A percentile compares a stretch with the other conserved stretches of the same genome.
phyloP scores from a whole-genome alignment of 2,329 filamentous ascomycete species.

The Venturia nashicola region DNA sequence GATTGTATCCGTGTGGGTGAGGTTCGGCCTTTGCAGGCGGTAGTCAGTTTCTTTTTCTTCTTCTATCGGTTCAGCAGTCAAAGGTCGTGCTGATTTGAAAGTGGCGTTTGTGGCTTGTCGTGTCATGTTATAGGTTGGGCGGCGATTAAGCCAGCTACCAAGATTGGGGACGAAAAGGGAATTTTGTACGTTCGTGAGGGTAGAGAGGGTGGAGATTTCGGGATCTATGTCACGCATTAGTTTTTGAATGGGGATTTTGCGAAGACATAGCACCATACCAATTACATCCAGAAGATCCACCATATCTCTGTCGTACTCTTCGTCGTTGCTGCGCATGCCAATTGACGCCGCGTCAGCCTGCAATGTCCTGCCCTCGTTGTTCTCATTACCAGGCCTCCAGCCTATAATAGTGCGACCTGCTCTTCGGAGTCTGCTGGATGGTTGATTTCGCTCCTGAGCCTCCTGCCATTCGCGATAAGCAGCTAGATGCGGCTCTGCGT shows the following conservation, averaged over 20 bases:
- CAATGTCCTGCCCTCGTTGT: not conserved
- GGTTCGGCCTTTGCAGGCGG: conserved; percentile 17
- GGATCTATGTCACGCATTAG: conserved; percentile 44
- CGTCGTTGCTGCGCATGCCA: not conserved
- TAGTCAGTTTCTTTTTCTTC: conserved; percentile 12
- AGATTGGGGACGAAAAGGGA: conserved; percentile 76
- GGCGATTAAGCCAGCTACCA: conserved; percentile 62
- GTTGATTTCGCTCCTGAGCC: not conserved
- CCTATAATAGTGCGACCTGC: not conserved
- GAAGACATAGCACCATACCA: conserved; percentile 34
- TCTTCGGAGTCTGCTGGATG: not conserved
- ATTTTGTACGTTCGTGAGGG: conserved; percentile 81
- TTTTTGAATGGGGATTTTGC: not conserved
- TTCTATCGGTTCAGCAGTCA: conserved; percentile 6
- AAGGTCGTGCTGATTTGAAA: not conserved
- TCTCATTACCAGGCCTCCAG: not conserved
- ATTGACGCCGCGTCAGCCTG: conserved; percentile 1
- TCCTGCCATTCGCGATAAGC: not conserved
- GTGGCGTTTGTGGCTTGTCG: conserved; percentile 21
- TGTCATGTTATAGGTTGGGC: conserved; percentile 65
- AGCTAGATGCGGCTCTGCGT: not conserved
- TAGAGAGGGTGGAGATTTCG: conserved; percentile 70
- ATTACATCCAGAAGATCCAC: conserved; percentile 59
- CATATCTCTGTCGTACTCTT: conserved; percentile 48
- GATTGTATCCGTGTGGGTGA: conserved; percentile 43